Evolutionary conservation across 139 green algal genomes (phyloP).

Genomic region (Marvania coccoides): DNA sequence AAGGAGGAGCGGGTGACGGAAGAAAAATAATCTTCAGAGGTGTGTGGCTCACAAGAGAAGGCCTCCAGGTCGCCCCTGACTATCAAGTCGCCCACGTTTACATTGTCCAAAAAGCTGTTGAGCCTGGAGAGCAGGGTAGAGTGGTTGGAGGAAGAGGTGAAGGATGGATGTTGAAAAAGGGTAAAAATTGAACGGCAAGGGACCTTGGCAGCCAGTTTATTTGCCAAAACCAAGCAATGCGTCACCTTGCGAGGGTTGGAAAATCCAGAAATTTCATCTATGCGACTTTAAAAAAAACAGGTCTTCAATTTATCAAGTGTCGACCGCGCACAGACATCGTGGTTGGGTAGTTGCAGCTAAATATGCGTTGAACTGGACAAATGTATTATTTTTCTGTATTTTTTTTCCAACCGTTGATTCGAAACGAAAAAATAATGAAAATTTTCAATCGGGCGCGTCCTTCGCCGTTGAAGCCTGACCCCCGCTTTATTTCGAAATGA

Average conservation of each 20-base stretch:
- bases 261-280: constrained; percentile 71
- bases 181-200: too few species aligned
- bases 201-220: too few species aligned
- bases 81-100: constrained; percentile 85
- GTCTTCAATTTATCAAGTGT: neutral
- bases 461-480: too few species aligned
- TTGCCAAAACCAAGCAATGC: too few species aligned
- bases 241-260: constrained; percentile 45
- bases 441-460: too few species aligned
- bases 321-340: neutral
- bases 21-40: neutral
- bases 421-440: too few species aligned
- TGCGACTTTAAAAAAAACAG: neutral
- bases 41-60: constrained; percentile 85
- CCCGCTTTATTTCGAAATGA: too few species aligned
- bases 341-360: neutral
- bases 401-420: too few species aligned
- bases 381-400: too few species aligned
- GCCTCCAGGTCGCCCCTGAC: constrained; percentile 83
- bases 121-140: constrained; percentile 68
- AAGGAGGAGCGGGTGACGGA: neutral
- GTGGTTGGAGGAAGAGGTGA: too few species aligned
- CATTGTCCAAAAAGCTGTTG: constrained; percentile 77
- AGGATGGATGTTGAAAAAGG: too few species aligned
- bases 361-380: neutral